Percentiles rank a stretch among this genome's conserved stretches.
phyloP scores from a whole-genome alignment of 805 yeast species.

The Metschnikowia baotianmanensis region DNA sequence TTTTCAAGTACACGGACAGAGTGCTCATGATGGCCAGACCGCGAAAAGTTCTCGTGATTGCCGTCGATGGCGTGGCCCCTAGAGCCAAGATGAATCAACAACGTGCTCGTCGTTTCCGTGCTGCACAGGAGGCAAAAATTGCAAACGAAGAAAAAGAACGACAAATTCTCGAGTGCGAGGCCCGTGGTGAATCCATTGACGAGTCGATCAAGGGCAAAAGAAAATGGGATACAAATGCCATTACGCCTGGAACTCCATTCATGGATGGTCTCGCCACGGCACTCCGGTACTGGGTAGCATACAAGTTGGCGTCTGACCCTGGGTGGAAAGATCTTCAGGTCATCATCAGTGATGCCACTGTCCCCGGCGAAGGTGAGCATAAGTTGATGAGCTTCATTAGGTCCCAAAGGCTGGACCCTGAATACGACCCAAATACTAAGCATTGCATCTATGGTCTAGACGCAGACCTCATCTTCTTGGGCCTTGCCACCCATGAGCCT shows the following conservation, averaged over 20 bases:
- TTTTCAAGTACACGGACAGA: conserved; percentile 88
- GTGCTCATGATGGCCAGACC: conserved; percentile 95
- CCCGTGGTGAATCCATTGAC: conserved; percentile 73
- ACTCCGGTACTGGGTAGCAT: conserved; percentile 87
- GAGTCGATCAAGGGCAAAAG: conserved; percentile 69
- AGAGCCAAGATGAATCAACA: conserved; percentile 98
- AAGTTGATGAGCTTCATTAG: conserved; percentile 95
- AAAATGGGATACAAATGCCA: conserved; percentile 93
- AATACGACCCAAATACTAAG: conserved; percentile 87
- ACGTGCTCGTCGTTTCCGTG: conserved; percentile 86
- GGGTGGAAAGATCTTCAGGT: conserved; percentile 92
- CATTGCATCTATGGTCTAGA: conserved; percentile 97
- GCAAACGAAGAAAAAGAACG: conserved; percentile 68
- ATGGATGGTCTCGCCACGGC: conserved; percentile 87
- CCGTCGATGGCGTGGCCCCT: conserved; percentile 99
- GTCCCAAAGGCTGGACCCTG: conserved; percentile 81
- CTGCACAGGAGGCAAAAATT: conserved; percentile 86
- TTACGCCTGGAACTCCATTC: conserved; percentile 98
- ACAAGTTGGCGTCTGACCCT: conserved; percentile 82
- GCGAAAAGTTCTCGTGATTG: conserved; percentile 85
- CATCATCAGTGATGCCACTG: conserved; percentile 91
- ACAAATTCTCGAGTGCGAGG: conserved; percentile 55
- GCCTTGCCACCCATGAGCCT: conserved; percentile 97
- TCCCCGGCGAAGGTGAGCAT: conserved; percentile 99
- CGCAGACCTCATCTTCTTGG: conserved; percentile 95